These are phyloP conservation scores for Erucastrum elatum DNA, from an alignment of 345 rosid species.

Conservation along the genomic window DNA sequence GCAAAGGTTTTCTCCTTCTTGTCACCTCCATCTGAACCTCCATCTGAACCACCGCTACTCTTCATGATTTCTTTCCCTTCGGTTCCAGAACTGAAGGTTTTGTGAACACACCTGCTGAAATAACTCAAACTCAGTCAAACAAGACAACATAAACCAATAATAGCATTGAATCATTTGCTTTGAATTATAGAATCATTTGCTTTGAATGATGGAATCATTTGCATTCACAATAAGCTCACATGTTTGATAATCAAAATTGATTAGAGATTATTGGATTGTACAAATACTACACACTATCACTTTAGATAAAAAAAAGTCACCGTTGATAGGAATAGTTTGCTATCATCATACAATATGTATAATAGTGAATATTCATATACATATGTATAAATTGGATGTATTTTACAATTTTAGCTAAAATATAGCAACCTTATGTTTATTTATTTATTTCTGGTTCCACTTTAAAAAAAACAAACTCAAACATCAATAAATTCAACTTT, in stretches of 20 bases:
- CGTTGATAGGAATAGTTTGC: not conserved
- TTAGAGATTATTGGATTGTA: too few relatives aligned
- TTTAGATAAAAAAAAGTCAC: not conserved
- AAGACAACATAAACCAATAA: too few relatives aligned
- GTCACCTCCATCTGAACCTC: too few relatives aligned
- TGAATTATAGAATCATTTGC: too few relatives aligned
- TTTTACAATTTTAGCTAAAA: not conserved
- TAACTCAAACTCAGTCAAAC: too few relatives aligned
- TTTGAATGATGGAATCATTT: too few relatives aligned
- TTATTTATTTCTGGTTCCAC: not conserved
- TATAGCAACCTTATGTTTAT: not conserved
- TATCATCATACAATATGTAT: not conserved
- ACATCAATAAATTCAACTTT: not conserved
- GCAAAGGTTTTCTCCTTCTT: too few relatives aligned
- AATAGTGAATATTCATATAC: not conserved
- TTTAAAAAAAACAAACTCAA: not conserved
- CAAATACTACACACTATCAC: not conserved
- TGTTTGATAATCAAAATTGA: not conserved
- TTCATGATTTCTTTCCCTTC: too few relatives aligned
- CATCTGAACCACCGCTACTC: too few relatives aligned
- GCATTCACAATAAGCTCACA: not conserved
- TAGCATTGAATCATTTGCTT: too few relatives aligned
- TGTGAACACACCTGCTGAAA: too few relatives aligned
- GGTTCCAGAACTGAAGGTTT: too few relatives aligned
- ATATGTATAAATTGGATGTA: not conserved